These are phyloP conservation scores for Phyllostachys edulis DNA, from an alignment of 176 grass and related monocot genomes.

Conservation along the genomic window DNA sequence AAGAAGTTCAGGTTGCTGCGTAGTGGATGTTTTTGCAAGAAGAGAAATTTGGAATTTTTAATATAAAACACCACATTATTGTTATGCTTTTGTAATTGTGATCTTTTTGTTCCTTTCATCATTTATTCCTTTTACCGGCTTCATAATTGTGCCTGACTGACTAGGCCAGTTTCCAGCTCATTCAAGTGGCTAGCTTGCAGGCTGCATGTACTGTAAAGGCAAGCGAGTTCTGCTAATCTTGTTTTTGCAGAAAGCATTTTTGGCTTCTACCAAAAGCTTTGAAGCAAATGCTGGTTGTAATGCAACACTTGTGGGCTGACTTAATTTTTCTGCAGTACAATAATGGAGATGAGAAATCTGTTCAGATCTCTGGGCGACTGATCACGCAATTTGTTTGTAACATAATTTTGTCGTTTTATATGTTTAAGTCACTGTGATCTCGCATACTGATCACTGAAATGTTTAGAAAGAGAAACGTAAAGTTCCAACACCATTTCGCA, in stretches of 20 bases:
- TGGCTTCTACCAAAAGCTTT: conserved; percentile 14
- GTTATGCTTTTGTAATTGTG: conserved; percentile 10
- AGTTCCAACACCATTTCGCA: not conserved
- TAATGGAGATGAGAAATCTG: not conserved
- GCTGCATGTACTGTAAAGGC: conserved; percentile 46
- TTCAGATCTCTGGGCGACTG: not conserved
- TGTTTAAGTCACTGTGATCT: not conserved
- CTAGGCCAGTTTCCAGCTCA: conserved; percentile 50
- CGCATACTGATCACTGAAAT: not conserved
- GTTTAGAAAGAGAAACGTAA: not conserved
- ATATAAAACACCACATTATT: conserved; percentile 9
- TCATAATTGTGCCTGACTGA: conserved; percentile 34
- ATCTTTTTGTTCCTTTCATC: conserved; percentile 20
- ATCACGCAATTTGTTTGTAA: not conserved
- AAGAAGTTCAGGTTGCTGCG: not conserved
- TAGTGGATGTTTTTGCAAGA: not conserved
- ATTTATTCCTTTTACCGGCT: conserved; percentile 27
- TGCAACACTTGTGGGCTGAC: not conserved
- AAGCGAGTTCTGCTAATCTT: conserved; percentile 28
- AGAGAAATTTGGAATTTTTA: not conserved
- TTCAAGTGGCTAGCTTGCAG: conserved; percentile 19
- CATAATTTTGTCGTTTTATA: not conserved
- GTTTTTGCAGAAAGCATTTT: conserved; percentile 37
- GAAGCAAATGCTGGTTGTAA: not conserved
- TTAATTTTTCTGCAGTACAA: not conserved